Percentiles rank a stretch among this genome's conserved stretches.
phyloP scores from a whole-genome alignment of 75 land plant genomes.

The Gnetum montanum region DNA sequence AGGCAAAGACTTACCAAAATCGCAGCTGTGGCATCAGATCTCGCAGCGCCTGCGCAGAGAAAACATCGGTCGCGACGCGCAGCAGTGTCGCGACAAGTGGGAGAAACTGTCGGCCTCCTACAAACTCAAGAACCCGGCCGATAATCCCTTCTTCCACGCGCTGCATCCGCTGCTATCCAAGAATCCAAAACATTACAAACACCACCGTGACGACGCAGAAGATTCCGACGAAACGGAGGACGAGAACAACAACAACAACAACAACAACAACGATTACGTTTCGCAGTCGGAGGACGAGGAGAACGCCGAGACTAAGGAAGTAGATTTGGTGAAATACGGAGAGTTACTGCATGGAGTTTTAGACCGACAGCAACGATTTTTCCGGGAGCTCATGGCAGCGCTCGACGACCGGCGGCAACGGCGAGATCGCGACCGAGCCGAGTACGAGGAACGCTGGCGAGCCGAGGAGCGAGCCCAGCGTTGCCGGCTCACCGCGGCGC shows the following conservation, averaged over 20 bases:
- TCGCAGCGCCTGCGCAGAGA: slow-evolving; percentile 10
- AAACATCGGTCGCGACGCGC: slow-evolving; percentile 16
- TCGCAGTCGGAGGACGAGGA: slow-evolving; percentile 10
- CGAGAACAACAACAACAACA: too few species aligned
- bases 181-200: neutral
- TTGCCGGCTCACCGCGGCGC: slow-evolving; percentile 8
- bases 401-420: slow-evolving; percentile 14
- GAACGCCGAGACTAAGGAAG: slow-evolving; percentile 1
- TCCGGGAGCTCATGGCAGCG: slow-evolving; percentile 10
- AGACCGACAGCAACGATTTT: slow-evolving; percentile 17
- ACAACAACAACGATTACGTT: slow-evolving; percentile 13
- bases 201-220: slow-evolving; percentile 3
- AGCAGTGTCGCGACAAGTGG: slow-evolving; percentile 35
- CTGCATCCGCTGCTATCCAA: slow-evolving; percentile 17
- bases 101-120: slow-evolving; percentile 28
- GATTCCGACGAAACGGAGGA: neutral
- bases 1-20: too few species aligned
- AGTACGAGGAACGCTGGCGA: slow-evolving; percentile 27
- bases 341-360: slow-evolving; percentile 30
- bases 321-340: slow-evolving; percentile 28
- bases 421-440: slow-evolving; percentile 18
- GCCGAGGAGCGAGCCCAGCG: slow-evolving; percentile 24
- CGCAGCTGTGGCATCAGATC: slow-evolving; percentile 28
- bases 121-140: slow-evolving; percentile 16
- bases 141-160: slow-evolving; percentile 24